These are phyloP conservation scores for Penicillium sp. DNA, from an alignment of 2,329 filamentous ascomycete genomes.

Conservation along the genomic window DNA sequence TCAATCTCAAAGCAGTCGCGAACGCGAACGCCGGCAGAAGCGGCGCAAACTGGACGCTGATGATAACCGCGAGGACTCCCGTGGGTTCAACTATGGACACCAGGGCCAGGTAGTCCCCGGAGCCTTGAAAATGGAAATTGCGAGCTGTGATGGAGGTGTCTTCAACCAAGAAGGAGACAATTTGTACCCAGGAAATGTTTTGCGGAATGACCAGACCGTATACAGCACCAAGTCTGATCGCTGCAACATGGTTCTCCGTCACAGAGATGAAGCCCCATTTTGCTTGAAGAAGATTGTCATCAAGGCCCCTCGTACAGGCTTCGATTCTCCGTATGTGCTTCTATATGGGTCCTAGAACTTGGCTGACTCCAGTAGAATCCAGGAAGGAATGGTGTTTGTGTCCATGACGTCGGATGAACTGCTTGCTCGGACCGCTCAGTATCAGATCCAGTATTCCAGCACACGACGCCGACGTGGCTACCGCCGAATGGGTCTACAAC, in stretches of 20 bases:
- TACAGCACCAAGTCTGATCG: slow-evolving; percentile 87
- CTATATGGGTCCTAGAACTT: background rate
- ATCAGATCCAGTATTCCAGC: slow-evolving; percentile 67
- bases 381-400: slow-evolving; percentile 90
- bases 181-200: slow-evolving; percentile 75
- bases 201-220: slow-evolving; percentile 77
- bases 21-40: slow-evolving; percentile 46
- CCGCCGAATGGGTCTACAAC: slow-evolving; percentile 31
- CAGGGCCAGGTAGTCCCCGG: slow-evolving; percentile 86
- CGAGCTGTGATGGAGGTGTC: slow-evolving; percentile 81
- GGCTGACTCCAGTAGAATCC: slow-evolving; percentile 60
- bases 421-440: slow-evolving; percentile 68
- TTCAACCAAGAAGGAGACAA: slow-evolving; percentile 54
- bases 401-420: slow-evolving; percentile 80
- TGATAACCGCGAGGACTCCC: slow-evolving; percentile 46
- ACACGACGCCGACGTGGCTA: slow-evolving; percentile 28
- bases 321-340: slow-evolving; percentile 76
- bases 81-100: slow-evolving; percentile 74
- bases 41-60: slow-evolving; percentile 70
- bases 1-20: slow-evolving; percentile 38
- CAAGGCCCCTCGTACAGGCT: slow-evolving; percentile 76
- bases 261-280: slow-evolving; percentile 78
- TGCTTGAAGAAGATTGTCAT: slow-evolving; percentile 83
- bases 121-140: slow-evolving; percentile 78
- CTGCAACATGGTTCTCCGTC: slow-evolving; percentile 82